phyloP scores from a whole-genome alignment of 2,329 filamentous ascomycete species.

The Cytospora schulzeri region DNA sequence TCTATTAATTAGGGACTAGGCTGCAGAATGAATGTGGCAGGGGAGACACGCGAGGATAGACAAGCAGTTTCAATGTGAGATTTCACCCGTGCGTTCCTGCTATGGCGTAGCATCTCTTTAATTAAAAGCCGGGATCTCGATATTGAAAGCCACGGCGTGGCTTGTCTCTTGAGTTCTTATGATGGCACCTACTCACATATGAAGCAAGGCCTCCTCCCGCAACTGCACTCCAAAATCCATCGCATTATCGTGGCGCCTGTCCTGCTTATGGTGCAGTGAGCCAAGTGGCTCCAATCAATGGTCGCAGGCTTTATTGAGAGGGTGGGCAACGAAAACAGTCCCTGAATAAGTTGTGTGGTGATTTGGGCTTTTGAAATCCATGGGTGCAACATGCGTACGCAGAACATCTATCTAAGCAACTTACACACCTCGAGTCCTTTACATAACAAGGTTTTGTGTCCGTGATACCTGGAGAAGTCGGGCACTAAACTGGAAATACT shows the following conservation, averaged over 20 bases:
- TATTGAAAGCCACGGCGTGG: neutral
- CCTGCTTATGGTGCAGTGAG: too few relatives aligned
- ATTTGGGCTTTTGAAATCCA: too few relatives aligned
- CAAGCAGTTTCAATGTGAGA: neutral
- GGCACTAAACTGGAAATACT: too few relatives aligned
- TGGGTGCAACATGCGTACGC: too few relatives aligned
- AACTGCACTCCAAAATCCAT: neutral
- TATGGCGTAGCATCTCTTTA: neutral
- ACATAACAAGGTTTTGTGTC: too few relatives aligned
- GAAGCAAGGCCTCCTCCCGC: too few relatives aligned
- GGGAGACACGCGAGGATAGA: neutral
- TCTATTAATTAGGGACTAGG: neutral
- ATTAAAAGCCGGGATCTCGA: neutral
- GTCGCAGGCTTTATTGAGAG: neutral
- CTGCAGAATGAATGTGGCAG: neutral
- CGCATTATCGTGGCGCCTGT: neutral
- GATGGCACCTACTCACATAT: neutral
- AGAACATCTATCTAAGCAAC: too few relatives aligned
- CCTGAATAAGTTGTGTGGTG: neutral
- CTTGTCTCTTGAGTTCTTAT: neutral
- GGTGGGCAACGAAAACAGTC: neutral
- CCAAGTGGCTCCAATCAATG: neutral
- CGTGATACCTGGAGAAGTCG: too few relatives aligned
- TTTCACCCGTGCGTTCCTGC: neutral
- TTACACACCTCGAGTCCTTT: too few relatives aligned